phyloP scores from a whole-genome alignment of 108 stramenopile genomes.

The Nitzschia putrida region DNA sequence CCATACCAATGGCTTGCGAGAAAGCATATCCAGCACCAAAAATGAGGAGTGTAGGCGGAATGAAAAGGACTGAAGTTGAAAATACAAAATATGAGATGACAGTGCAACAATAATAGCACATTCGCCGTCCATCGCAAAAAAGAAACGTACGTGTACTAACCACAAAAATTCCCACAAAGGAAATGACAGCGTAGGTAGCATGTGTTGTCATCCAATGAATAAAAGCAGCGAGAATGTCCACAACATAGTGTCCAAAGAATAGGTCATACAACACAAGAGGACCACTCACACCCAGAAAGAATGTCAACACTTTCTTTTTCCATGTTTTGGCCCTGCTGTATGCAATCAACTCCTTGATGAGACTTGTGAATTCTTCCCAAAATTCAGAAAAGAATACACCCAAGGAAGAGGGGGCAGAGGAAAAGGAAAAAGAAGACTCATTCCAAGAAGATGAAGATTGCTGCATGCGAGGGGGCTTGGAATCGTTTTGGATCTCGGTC shows the following conservation, averaged over 20 bases:
- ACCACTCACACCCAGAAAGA: constrained; percentile 9
- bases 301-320: constrained; percentile 44
- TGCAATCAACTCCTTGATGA: constrained; percentile 19
- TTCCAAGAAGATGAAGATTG: no score
- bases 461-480: no score
- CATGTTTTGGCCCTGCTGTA: constrained; percentile 34
- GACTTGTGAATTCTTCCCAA: constrained; percentile 17
- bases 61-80: constrained; percentile 43
- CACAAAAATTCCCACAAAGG: constrained; percentile 65
- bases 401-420: neutral
- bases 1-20: constrained; percentile 41
- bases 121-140: neutral
- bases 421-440: no score
- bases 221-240: constrained; percentile 26
- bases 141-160: constrained; percentile 51
- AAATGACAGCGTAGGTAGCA: constrained; percentile 51
- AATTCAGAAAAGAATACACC: constrained; percentile 13
- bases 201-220: constrained; percentile 61
- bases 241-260: constrained; percentile 31
- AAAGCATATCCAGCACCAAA: constrained; percentile 79
- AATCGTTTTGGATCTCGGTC: no score
- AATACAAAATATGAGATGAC: neutral
- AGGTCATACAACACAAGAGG: constrained; percentile 35
- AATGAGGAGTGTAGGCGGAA: constrained; percentile 68
- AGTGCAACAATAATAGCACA: no score